A percentile compares a stretch with the other conserved stretches of the same genome.
phyloP scores from a whole-genome alignment of 352 stramenopile genomes.

The Aphanomyces cochlioides region DNA sequence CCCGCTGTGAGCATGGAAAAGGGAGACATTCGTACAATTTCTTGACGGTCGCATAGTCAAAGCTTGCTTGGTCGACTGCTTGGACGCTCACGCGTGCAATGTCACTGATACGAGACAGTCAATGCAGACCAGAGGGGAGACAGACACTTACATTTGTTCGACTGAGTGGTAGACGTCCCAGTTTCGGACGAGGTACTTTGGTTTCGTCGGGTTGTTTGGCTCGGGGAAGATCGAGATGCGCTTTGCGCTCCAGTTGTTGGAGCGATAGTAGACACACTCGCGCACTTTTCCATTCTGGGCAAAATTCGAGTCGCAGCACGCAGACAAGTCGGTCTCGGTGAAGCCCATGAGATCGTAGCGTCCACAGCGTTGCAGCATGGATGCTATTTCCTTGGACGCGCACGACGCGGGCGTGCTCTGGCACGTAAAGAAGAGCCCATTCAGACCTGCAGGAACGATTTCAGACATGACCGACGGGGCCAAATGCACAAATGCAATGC shows the following conservation, averaged over 20 bases:
- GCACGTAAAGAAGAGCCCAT: slow-evolving; percentile 8
- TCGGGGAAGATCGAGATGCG: slow-evolving; percentile 12
- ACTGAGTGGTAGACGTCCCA: not conserved
- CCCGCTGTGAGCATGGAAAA: not conserved
- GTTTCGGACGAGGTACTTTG: not conserved
- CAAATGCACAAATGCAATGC: not conserved
- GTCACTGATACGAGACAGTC: slow-evolving; percentile 4
- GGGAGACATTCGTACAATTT: slow-evolving; percentile 11
- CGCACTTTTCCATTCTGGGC: not conserved
- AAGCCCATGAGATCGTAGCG: not conserved
- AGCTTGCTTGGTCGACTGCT: not conserved
- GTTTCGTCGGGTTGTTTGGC: not conserved
- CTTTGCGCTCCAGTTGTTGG: not conserved
- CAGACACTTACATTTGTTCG: not conserved
- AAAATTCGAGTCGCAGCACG: slow-evolving; percentile 18
- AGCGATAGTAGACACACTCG: slow-evolving; percentile 19
- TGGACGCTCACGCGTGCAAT: slow-evolving; percentile 11
- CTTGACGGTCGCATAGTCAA: not conserved
- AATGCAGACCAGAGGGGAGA: not conserved
- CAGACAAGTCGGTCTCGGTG: not conserved
- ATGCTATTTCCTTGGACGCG: not conserved
- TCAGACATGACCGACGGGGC: not conserved
- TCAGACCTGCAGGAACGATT: not conserved
- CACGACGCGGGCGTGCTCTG: not conserved
- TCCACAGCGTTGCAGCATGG: not conserved